Conservation (phyloP, 805 yeast genomes). For the Saccharomycopsis fibuligera region DNA sequence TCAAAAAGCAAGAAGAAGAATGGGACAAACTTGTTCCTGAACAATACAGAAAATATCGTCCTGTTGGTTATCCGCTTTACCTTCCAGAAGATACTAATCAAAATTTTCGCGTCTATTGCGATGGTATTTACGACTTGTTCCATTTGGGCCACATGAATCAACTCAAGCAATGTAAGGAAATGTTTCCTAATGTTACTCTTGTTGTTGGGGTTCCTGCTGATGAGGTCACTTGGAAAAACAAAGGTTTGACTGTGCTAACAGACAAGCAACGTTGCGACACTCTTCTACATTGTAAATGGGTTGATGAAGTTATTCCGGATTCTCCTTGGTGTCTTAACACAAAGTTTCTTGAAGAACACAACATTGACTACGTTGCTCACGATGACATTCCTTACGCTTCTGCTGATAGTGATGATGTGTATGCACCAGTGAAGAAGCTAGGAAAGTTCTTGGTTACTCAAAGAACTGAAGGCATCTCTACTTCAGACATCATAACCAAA, state of each 20-base stretch:
- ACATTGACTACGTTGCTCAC: conserved; percentile 94
- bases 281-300: conserved; percentile 93
- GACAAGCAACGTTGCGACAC: conserved; percentile 89
- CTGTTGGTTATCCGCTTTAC: conserved; percentile 70
- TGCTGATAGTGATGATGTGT: conserved; percentile 85
- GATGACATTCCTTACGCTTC: conserved; percentile 94
- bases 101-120: conserved; percentile 93
- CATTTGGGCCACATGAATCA: conserved; percentile 98
- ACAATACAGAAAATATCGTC: conserved; percentile 70
- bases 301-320: conserved; percentile 88
- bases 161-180: conserved; percentile 91
- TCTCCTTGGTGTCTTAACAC: conserved; percentile 96
- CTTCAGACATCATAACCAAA: conserved; percentile 92
- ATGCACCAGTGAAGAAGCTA: conserved; percentile 80
- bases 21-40: conserved; percentile 62
- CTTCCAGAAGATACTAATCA: conserved; percentile 63
- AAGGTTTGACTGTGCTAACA: conserved; percentile 86
- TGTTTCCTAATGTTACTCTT: conserved; percentile 75
- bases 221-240: conserved; percentile 80
- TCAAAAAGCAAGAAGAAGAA: conserved; percentile 38
- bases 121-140: conserved; percentile 94
- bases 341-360: conserved; percentile 69
- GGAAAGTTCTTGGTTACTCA: conserved; percentile 94
- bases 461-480: conserved; percentile 93
- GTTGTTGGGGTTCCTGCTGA: conserved; percentile 93